Evolutionary conservation across 1,284 basidiomycete genomes (phyloP).

Genomic region (Rhodotorula mucilaginosa): DNA sequence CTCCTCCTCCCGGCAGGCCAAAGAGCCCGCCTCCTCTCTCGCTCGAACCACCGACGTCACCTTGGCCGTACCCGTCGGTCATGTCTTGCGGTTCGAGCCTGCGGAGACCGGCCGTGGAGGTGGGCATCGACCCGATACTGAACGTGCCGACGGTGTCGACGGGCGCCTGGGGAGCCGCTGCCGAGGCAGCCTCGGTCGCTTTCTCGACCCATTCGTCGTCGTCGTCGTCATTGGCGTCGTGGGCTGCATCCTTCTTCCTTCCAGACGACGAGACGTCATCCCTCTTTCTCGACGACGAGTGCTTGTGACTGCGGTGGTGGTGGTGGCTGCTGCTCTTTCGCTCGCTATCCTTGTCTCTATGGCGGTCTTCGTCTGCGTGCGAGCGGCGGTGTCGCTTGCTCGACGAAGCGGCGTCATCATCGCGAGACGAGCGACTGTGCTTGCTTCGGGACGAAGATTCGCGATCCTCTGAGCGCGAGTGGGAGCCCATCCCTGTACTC

Average conservation of each 20-base stretch:
- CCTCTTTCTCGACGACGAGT: neutral
- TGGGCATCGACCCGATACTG: slow-evolving; percentile 22
- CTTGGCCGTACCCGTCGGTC: slow-evolving; percentile 70
- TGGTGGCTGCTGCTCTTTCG: neutral
- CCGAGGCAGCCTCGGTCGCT: neutral
- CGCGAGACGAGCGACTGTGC: slow-evolving; percentile 7
- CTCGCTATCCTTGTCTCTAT: neutral
- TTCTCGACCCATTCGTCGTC: slow-evolving; percentile 45
- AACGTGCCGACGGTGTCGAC: slow-evolving; percentile 40
- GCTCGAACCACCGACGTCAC: slow-evolving; percentile 51
- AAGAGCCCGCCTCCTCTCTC: slow-evolving; percentile 31
- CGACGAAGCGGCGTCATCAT: neutral
- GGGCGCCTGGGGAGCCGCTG: slow-evolving; percentile 1
- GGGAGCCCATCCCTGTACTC: slow-evolving; percentile 10
- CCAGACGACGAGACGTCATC: slow-evolving; percentile 1
- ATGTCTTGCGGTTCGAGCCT: slow-evolving; percentile 45
- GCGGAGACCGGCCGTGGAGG: neutral
- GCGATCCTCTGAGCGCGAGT: slow-evolving; percentile 15
- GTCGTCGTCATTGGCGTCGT: slow-evolving; percentile 11
- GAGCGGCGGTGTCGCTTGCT: slow-evolving; percentile 6
- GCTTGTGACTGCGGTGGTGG: neutral
- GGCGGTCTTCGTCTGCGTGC: neutral
- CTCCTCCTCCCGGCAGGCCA: slow-evolving; percentile 15
- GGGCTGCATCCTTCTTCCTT: neutral
- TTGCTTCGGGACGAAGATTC: neutral